phyloP scores from a whole-genome alignment of 352 stramenopile species.

The Pythium rhizo-oryzae region DNA sequence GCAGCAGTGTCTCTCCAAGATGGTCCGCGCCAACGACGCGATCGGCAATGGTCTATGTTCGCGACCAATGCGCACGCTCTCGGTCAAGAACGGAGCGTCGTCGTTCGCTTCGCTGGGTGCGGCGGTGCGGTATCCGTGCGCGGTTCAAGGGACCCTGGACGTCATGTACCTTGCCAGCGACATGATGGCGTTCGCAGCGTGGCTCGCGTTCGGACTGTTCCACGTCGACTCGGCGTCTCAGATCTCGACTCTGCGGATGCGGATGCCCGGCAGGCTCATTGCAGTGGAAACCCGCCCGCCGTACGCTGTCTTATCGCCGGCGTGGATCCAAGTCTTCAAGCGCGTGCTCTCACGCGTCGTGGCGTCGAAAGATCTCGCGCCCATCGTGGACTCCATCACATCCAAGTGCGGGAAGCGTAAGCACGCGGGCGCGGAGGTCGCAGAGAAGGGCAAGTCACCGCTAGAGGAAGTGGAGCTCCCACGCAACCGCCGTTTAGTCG shows the following conservation, averaged over 20 bases:
- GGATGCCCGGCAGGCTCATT: background rate
- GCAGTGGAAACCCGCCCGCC: background rate
- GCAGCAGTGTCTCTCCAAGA: background rate
- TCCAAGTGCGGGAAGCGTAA: background rate
- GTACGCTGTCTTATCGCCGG: background rate
- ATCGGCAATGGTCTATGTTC: no score
- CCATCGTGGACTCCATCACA: background rate
- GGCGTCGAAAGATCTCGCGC: background rate
- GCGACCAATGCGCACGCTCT: background rate
- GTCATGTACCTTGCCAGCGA: background rate
- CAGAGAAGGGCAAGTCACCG: background rate
- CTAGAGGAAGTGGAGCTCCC: background rate
- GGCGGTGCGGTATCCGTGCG: background rate
- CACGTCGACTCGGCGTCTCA: background rate
- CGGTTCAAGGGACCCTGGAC: background rate
- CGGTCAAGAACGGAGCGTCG: background rate
- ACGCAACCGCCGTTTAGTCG: background rate
- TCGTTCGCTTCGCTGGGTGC: background rate
- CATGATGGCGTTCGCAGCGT: background rate
- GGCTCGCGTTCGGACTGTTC: slow-evolving; percentile 8
- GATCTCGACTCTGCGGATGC: background rate
- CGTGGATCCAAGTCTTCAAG: background rate
- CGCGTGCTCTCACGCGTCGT: background rate
- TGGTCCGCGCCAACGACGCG: background rate
- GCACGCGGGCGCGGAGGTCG: background rate